phyloP scores from a whole-genome alignment of 1,284 basidiomycete species.

The Tetrapyrgos nigripes region DNA sequence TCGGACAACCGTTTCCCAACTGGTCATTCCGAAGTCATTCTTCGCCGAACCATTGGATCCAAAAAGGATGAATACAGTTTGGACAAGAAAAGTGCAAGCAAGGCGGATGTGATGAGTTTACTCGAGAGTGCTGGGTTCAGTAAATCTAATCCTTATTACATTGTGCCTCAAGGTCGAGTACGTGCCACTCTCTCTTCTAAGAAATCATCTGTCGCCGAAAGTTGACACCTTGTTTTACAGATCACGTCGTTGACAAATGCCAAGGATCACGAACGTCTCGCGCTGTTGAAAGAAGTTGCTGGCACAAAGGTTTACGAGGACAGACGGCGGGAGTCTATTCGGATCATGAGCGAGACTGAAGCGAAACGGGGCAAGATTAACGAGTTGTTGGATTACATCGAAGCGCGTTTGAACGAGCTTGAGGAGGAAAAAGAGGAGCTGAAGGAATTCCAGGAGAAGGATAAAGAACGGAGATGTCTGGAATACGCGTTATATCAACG shows the following conservation, averaged over 20 bases:
- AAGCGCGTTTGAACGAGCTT: slow-evolving; percentile 88
- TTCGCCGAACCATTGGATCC: slow-evolving; percentile 93
- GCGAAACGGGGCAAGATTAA: slow-evolving; percentile 91
- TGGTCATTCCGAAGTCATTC: slow-evolving; percentile 82
- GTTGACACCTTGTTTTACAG: slow-evolving; percentile 42
- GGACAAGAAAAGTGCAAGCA: slow-evolving; percentile 94
- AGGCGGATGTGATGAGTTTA: slow-evolving; percentile 97
- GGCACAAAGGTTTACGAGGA: slow-evolving; percentile 99
- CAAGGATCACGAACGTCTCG: slow-evolving; percentile 93
- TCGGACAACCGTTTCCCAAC: slow-evolving; percentile 92
- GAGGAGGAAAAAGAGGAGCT: slow-evolving; percentile 98
- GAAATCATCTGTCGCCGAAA: not conserved
- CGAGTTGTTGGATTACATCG: slow-evolving; percentile 91
- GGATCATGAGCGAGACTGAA: slow-evolving; percentile 97
- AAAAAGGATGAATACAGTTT: slow-evolving; percentile 99
- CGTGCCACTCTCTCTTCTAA: slow-evolving; percentile 35
- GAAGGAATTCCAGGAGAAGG: slow-evolving; percentile 95
- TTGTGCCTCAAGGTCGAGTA: slow-evolving; percentile 96
- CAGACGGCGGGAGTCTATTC: slow-evolving; percentile 88
- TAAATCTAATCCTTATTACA: slow-evolving; percentile 98
- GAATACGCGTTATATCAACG: slow-evolving; percentile 95
- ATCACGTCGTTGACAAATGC: slow-evolving; percentile 98
- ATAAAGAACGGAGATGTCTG: slow-evolving; percentile 92
- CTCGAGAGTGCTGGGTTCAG: slow-evolving; percentile 97
- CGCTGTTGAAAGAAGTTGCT: slow-evolving; percentile 96